These are phyloP conservation scores for Piper longum DNA, from an alignment of 164 flowering plant genomes.

Conservation along the genomic window DNA sequence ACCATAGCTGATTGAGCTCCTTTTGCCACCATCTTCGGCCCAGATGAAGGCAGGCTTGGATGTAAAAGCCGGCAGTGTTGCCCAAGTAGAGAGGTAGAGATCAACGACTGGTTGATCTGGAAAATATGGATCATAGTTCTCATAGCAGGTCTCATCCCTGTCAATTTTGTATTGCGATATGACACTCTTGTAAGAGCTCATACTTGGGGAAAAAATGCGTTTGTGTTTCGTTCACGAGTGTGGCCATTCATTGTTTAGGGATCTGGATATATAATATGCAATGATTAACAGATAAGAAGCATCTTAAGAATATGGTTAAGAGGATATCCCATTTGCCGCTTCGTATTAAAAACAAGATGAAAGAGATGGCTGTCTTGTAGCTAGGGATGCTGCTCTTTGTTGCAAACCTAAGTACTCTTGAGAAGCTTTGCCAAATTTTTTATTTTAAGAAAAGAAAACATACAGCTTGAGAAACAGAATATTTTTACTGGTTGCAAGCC, in stretches of 20 bases:
- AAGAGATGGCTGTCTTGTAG: neutral
- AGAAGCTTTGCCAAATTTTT: too few species aligned
- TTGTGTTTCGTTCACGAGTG: neutral
- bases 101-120: conserved; percentile 77
- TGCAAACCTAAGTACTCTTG: too few species aligned
- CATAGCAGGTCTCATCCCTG: conserved; percentile 13
- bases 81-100: conserved; percentile 55
- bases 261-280: neutral
- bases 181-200: neutral
- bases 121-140: conserved; percentile 57
- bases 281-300: neutral
- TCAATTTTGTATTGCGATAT: neutral
- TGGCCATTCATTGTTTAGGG: neutral
- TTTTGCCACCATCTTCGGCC: conserved; percentile 27
- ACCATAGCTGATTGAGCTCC: conserved; percentile 25
- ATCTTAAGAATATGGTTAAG: neutral
- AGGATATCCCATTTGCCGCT: neutral
- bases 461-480: too few species aligned
- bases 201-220: neutral
- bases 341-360: neutral
- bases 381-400: too few species aligned
- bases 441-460: too few species aligned
- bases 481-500: neutral
- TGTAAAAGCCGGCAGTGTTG: conserved; percentile 30
- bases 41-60: conserved; percentile 61